phyloP scores from a whole-genome alignment of 805 yeast species.

The Yamadazyma takamatsuzukensis region DNA sequence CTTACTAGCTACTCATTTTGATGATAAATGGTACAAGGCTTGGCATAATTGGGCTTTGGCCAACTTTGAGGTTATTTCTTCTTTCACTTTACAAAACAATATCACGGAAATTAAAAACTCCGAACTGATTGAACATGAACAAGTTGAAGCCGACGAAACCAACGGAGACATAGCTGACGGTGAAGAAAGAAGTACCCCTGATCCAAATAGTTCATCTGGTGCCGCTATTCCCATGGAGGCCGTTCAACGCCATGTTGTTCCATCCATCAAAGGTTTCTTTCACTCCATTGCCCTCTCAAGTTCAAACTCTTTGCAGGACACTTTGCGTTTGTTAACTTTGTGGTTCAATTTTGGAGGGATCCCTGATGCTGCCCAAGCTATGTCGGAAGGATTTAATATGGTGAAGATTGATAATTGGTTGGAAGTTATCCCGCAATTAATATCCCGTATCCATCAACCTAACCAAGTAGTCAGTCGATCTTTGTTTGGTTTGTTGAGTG shows the following conservation, averaged over 20 bases:
- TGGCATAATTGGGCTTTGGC: constrained; percentile 99
- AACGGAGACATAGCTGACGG: constrained; percentile 2
- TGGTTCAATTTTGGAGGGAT: constrained; percentile 98
- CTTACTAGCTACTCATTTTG: constrained; percentile 91
- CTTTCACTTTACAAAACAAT: constrained; percentile 35
- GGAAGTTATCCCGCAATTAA: constrained; percentile 91
- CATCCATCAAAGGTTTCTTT: constrained; percentile 95
- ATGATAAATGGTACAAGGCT: constrained; percentile 91
- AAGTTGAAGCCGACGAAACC: constrained; percentile 16
- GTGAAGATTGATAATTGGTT: constrained; percentile 92
- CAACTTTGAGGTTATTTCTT: constrained; percentile 88
- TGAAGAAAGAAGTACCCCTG: constrained; percentile 16
- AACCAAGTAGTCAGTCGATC: constrained; percentile 79
- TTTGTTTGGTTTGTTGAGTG: constrained; percentile 73
- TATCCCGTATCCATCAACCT: constrained; percentile 95
- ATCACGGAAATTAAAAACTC: constrained; percentile 8
- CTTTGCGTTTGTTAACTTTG: constrained; percentile 79
- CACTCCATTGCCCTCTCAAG: constrained; percentile 86
- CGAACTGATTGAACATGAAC: constrained; percentile 9
- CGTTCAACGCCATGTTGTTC: constrained; percentile 84
- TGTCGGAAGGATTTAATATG: constrained; percentile 85
- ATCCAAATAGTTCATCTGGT: constrained; percentile 18
- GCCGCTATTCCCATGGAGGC: constrained; percentile 45
- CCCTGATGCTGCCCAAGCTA: constrained; percentile 85
- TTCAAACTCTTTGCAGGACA: constrained; percentile 88